phyloP scores from a whole-genome alignment of 2,329 filamentous ascomycete genomes.

The Berkeleyomyces basicola region DNA sequence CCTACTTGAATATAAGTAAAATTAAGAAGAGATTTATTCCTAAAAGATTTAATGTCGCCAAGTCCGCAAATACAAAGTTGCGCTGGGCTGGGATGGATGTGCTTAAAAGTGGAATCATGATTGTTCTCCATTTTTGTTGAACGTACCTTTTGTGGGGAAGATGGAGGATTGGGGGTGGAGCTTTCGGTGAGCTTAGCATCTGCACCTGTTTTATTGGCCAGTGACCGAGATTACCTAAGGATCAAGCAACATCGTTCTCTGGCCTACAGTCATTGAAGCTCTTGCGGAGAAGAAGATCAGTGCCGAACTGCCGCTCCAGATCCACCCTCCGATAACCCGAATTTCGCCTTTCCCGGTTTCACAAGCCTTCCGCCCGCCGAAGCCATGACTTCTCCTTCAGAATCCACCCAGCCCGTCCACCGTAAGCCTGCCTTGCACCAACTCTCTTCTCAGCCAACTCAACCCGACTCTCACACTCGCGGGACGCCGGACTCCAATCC shows the following conservation, averaged over 20 bases:
- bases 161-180: neutral
- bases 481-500: neutral
- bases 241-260: neutral
- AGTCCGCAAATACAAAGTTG: too few relatives aligned
- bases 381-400: constrained; percentile 3
- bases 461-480: neutral
- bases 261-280: neutral
- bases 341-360: neutral
- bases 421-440: neutral
- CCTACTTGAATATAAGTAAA: too few relatives aligned
- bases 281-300: neutral
- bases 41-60: too few relatives aligned
- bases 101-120: neutral
- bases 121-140: neutral
- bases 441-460: neutral
- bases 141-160: neutral
- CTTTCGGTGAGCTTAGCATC: neutral
- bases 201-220: neutral
- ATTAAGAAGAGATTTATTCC: too few relatives aligned
- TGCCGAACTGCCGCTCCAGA: neutral
- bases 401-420: constrained; percentile 2
- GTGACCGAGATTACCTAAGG: constrained; percentile 4
- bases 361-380: neutral
- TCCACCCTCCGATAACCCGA: neutral
- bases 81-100: neutral